These are phyloP conservation scores for Diophrys sp. DNA, from an alignment of 73 alveolate species.

Conservation along the genomic window DNA sequence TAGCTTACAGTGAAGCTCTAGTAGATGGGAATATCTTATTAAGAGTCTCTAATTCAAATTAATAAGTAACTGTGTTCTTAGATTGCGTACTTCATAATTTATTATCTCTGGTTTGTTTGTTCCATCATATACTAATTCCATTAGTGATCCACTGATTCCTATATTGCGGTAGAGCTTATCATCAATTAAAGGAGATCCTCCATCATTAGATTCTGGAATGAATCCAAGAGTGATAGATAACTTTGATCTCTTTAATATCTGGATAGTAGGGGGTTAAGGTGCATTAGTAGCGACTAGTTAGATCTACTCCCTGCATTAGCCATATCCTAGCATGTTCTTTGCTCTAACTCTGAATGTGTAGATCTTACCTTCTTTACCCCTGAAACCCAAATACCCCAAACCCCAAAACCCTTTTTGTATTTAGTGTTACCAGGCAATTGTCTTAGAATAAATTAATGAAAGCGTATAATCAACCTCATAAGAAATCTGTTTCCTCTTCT, in stretches of 20 bases:
- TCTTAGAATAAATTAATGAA: too few species aligned
- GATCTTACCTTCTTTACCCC: slow-evolving; percentile 44
- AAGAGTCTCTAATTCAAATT: slow-evolving; percentile 30
- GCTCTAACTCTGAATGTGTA: slow-evolving; percentile 69
- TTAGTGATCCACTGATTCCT: slow-evolving; percentile 60
- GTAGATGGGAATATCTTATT: slow-evolving; percentile 25
- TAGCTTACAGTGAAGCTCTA: not conserved
- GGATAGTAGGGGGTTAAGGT: slow-evolving; percentile 63
- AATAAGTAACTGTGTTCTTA: slow-evolving; percentile 28
- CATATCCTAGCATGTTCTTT: slow-evolving; percentile 56
- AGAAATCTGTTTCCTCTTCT: slow-evolving; percentile 37
- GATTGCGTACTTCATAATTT: slow-evolving; percentile 15
- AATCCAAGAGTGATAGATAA: too few species aligned
- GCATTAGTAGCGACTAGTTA: slow-evolving; percentile 55
- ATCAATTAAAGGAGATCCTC: slow-evolving; percentile 48
- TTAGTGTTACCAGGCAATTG: too few species aligned
- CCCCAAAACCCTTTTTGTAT: slow-evolving; percentile 14
- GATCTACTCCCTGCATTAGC: slow-evolving; percentile 48
- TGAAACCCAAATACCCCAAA: slow-evolving; percentile 28
- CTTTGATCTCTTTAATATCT: too few species aligned
- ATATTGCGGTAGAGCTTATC: slow-evolving; percentile 40
- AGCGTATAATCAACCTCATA: too few species aligned
- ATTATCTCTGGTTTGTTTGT: slow-evolving; percentile 46
- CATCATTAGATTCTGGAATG: slow-evolving; percentile 39
- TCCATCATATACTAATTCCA: slow-evolving; percentile 34